These are phyloP conservation scores for Xylaria flabelliformis DNA, from an alignment of 495 filamentous ascomycete genomes.

Conservation along the genomic window DNA sequence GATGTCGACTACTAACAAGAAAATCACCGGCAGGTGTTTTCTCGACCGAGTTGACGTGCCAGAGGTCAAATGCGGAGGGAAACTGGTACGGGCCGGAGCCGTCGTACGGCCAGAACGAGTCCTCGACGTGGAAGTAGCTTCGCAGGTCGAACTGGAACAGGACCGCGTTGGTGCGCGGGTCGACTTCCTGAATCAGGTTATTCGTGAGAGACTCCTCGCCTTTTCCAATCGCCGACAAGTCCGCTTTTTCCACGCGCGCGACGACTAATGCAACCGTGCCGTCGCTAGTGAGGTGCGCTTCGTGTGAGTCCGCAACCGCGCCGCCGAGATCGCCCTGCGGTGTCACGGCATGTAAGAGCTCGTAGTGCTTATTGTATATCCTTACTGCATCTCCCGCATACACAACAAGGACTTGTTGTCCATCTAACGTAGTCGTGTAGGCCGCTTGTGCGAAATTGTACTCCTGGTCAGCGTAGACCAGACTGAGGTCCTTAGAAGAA, in stretches of 20 bases:
- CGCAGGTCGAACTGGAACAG: constrained; percentile 50
- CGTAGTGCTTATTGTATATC: constrained; percentile 31
- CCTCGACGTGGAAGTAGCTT: constrained; percentile 38
- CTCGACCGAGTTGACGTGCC: constrained; percentile 50
- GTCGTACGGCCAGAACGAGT: constrained; percentile 28
- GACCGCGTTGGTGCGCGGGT: constrained; percentile 23
- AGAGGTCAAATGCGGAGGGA: constrained; percentile 42
- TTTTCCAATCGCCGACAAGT: constrained; percentile 24
- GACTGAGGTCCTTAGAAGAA: constrained; percentile 25
- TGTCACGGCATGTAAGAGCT: constrained; percentile 21
- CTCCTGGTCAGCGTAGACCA: constrained; percentile 23
- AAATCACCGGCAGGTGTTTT: constrained; percentile 45
- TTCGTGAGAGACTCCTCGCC: constrained; percentile 25
- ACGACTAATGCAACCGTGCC: constrained; percentile 22
- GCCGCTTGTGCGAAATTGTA: constrained; percentile 15
- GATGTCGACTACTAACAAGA: constrained; percentile 53
- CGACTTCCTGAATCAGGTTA: constrained; percentile 30
- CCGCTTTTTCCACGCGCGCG: constrained; percentile 10
- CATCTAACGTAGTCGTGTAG: not conserved
- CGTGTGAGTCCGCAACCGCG: constrained; percentile 24
- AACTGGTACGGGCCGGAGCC: constrained; percentile 9
- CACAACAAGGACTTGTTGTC: constrained; percentile 8
- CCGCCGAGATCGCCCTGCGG: not conserved
- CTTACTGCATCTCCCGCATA: constrained; percentile 3
- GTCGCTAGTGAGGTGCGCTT: constrained; percentile 24